A percentile compares a stretch with the other conserved stretches of the same genome.
Conservation (phyloP, 2,329 filamentous ascomycete species). For the Penicillium sp. region DNA sequence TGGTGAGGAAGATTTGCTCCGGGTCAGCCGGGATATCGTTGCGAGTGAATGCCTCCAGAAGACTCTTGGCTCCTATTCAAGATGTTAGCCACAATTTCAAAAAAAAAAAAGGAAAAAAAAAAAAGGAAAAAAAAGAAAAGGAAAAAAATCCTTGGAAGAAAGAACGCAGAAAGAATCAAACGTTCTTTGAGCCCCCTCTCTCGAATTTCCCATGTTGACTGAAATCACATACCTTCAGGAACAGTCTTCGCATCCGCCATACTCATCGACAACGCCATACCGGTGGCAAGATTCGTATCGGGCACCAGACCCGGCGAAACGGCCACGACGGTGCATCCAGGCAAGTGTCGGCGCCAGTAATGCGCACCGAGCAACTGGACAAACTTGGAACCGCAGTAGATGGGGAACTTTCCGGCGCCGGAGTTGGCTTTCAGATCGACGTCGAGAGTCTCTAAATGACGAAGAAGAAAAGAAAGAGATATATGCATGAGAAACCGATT, state of each 20-base stretch:
- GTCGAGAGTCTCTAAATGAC: slow-evolving; percentile 17
- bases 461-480: too few relatives aligned
- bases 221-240: slow-evolving; percentile 16
- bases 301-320: slow-evolving; percentile 21
- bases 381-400: slow-evolving; percentile 25
- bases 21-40: slow-evolving; percentile 18
- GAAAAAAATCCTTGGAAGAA: too few relatives aligned
- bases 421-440: slow-evolving; percentile 19
- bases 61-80: slow-evolving; percentile 17
- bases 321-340: slow-evolving; percentile 17
- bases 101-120: too few relatives aligned
- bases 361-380: slow-evolving; percentile 19
- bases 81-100: background rate
- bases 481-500: too few relatives aligned
- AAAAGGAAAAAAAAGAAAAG: too few relatives aligned
- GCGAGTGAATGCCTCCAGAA: slow-evolving; percentile 17
- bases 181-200: background rate
- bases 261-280: slow-evolving; percentile 15
- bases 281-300: slow-evolving; percentile 16
- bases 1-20: slow-evolving; percentile 23
- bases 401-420: slow-evolving; percentile 10
- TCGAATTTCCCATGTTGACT: background rate
- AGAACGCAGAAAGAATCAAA: too few relatives aligned
- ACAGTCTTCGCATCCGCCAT: slow-evolving; percentile 23
- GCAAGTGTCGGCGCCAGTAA: slow-evolving; percentile 21